These are phyloP conservation scores for Larix kaempferi DNA, from an alignment of 75 land plant genomes.

Conservation along the genomic window DNA sequence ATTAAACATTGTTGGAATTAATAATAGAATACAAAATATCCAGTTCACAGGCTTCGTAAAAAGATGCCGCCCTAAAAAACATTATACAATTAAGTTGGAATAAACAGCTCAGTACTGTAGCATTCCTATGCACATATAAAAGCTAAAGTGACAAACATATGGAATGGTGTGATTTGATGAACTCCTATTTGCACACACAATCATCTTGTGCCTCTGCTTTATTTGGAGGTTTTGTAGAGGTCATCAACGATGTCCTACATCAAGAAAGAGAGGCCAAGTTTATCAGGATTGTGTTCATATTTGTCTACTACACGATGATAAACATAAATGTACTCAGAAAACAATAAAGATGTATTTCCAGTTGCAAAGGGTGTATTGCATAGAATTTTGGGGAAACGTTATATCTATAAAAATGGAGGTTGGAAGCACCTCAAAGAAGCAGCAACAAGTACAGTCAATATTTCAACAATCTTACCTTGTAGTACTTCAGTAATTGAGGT, in stretches of 20 bases:
- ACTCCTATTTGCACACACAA: neutral
- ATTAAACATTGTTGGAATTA: too few relatives aligned
- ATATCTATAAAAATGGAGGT: neutral
- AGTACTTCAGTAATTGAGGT: conserved; percentile 71
- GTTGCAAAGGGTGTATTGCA: neutral
- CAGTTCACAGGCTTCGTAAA: too few relatives aligned
- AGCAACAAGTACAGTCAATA: neutral
- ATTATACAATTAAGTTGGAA: too few relatives aligned
- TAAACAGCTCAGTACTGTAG: too few relatives aligned
- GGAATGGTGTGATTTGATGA: neutral
- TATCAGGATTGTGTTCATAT: neutral
- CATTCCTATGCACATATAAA: too few relatives aligned
- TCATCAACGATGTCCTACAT: conserved; percentile 21
- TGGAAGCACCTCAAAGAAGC: neutral
- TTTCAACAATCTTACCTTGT: conserved; percentile 41
- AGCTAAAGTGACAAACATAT: neutral
- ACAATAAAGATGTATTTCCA: neutral
- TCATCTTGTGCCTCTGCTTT: neutral
- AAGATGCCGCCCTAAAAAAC: too few relatives aligned
- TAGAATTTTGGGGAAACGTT: neutral
- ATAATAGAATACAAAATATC: too few relatives aligned
- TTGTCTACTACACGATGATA: neutral
- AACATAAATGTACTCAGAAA: neutral
- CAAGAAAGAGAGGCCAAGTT: neutral
- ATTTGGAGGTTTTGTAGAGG: conserved; percentile 17